A percentile compares a stretch with the other conserved stretches of the same genome.
phyloP scores from a whole-genome alignment of 2,329 filamentous ascomycete species.

The Colletotrichum noveboracense region DNA sequence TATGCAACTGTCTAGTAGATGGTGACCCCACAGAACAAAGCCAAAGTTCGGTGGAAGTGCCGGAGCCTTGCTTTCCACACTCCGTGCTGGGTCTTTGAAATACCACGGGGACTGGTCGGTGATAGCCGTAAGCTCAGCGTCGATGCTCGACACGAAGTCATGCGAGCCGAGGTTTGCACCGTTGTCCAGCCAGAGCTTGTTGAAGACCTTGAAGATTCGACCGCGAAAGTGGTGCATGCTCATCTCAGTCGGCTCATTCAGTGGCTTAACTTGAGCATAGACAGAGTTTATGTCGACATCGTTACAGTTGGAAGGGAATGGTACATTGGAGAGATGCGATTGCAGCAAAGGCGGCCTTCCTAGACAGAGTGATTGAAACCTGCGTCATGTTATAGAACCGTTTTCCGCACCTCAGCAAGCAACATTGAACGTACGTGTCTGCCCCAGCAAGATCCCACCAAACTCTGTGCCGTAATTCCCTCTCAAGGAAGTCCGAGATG shows the following conservation, averaged over 20 bases:
- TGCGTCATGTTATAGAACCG: background rate
- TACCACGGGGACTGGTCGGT: background rate
- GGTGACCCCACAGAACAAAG: conserved; percentile 20
- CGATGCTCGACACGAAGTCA: background rate
- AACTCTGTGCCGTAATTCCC: background rate
- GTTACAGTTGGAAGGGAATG: background rate
- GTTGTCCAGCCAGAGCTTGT: background rate
- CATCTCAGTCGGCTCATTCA: conserved; percentile 20
- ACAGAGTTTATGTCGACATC: conserved; percentile 16
- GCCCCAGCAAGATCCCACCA: background rate
- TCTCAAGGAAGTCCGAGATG: background rate
- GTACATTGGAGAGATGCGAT: background rate
- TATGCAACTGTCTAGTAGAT: conserved; percentile 23
- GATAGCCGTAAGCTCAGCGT: background rate
- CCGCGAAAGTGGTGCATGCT: conserved; percentile 23
- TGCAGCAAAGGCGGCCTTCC: background rate
- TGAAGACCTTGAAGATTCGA: conserved; percentile 18
- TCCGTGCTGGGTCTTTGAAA: background rate
- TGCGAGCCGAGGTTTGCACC: background rate
- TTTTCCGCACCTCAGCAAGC: too few species aligned
- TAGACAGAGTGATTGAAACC: background rate
- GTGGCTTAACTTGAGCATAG: background rate
- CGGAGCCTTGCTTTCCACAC: background rate
- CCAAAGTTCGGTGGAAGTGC: conserved; percentile 3
- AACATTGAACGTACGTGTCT: background rate